Evolutionary conservation across 2,329 filamentous ascomycete species (phyloP).

Genomic region (Pseudocercospora eumusae): DNA sequence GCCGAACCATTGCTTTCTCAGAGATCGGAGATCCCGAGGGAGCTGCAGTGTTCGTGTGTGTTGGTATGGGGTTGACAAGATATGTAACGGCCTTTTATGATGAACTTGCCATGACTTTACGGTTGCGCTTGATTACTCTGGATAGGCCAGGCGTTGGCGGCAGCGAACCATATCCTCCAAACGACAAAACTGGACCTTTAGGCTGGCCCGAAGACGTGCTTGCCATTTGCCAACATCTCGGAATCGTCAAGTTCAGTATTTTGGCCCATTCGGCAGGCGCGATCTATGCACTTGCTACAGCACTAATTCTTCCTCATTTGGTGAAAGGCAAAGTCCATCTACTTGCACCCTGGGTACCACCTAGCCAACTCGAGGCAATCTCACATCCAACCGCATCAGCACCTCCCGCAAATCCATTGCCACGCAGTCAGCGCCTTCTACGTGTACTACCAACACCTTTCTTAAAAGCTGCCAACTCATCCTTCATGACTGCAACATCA

Average conservation of each 20-base stretch:
- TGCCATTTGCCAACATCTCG: conserved; percentile 86
- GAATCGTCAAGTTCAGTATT: conserved; percentile 94
- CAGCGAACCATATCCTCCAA: conserved; percentile 80
- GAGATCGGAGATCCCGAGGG: conserved; percentile 93
- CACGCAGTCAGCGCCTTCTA: conserved; percentile 87
- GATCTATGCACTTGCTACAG: conserved; percentile 96
- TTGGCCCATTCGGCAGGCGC: conserved; percentile 94
- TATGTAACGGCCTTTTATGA: conserved; percentile 98
- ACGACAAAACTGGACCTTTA: conserved; percentile 74
- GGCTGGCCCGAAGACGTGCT: conserved; percentile 95
- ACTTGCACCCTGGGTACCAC: conserved; percentile 94
- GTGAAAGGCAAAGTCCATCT: conserved; percentile 93
- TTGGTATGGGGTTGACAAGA: conserved; percentile 94
- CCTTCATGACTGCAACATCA: conserved; percentile 90
- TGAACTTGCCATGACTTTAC: conserved; percentile 84
- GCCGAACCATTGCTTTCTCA: conserved; percentile 88
- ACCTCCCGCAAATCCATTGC: conserved; percentile 81
- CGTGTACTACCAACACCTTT: conserved; percentile 87
- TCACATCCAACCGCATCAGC: conserved; percentile 47
- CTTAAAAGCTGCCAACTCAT: conserved; percentile 90
- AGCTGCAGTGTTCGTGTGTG: conserved; percentile 91
- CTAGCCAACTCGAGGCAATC: conserved; percentile 84
- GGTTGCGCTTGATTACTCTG: conserved; percentile 85
- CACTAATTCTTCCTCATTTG: conserved; percentile 91
- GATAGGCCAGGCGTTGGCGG: conserved; percentile 93